A percentile compares a stretch with the other conserved stretches of the same genome.
Conservation (phyloP, 2,329 filamentous ascomycete genomes). For the Cadophora luteo-olivacea region DNA sequence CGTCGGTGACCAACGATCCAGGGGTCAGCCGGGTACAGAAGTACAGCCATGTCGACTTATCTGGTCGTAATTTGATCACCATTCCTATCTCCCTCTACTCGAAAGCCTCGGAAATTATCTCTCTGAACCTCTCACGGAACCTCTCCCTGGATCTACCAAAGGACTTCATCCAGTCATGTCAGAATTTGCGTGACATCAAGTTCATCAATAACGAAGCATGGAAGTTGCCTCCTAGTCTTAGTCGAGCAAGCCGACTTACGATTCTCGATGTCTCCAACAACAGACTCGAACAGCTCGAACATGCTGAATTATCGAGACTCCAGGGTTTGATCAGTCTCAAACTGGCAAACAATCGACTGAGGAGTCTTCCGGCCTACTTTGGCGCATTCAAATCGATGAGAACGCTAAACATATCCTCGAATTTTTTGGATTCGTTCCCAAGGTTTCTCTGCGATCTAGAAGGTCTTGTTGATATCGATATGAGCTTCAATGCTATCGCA, state of each 20-base stretch:
- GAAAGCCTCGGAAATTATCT: slow-evolving; percentile 90
- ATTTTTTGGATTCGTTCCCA: slow-evolving; percentile 86
- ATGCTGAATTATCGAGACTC: slow-evolving; percentile 80
- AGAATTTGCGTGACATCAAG: slow-evolving; percentile 91
- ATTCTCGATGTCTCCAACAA: slow-evolving; percentile 97
- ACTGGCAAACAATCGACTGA: slow-evolving; percentile 90
- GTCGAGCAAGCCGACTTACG: slow-evolving; percentile 80
- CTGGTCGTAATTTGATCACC: slow-evolving; percentile 87
- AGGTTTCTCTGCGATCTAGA: slow-evolving; percentile 82
- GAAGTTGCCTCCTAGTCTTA: slow-evolving; percentile 82
- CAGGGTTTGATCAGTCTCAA: slow-evolving; percentile 85
- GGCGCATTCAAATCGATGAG: slow-evolving; percentile 79
- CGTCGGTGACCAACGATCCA: slow-evolving; percentile 76
- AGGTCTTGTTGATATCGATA: slow-evolving; percentile 88
- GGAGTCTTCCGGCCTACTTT: slow-evolving; percentile 81
- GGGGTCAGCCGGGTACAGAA: slow-evolving; percentile 85
- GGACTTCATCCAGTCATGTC: slow-evolving; percentile 94
- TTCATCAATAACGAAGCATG: slow-evolving; percentile 94
- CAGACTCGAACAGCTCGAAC: slow-evolving; percentile 82
- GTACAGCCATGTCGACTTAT: slow-evolving; percentile 91
- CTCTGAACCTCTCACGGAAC: slow-evolving; percentile 91
- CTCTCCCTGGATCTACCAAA: slow-evolving; percentile 90
- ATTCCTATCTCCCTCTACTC: slow-evolving; percentile 95
- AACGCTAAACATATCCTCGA: slow-evolving; percentile 91
- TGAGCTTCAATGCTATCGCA: slow-evolving; percentile 94